Base-by-base conservation (phyloP, 176 grass and related monocot species). In the Miscanthus lutarioriparius region DNA sequence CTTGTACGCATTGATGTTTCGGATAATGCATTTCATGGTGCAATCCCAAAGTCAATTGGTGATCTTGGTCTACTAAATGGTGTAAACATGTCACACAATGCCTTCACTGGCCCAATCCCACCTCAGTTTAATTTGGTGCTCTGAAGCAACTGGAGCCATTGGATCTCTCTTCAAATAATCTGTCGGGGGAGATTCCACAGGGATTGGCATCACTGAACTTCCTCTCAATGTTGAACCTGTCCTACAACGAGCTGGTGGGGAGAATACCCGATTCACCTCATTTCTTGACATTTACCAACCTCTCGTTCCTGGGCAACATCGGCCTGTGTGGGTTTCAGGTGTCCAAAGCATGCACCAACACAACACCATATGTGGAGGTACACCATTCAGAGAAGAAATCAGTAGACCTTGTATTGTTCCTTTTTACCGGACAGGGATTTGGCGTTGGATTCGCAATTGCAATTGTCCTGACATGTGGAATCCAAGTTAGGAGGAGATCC, bases 51-150 rank as follows among this genome's bases (percentile, higher is more conserved):
- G 37, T 41, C 67, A 41, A 41, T 70, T 70, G 37, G 67, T 12
- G 20, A 41, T 7, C 37, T 70, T 41, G 20, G 1, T 41, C 10
- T 70, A 41, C 20, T 41, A 12, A 70, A 6, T n/a, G 67, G 67
- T 5, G 1, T 92, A 20, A 76, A 81, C 32, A 75, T 92, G 68
- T 92, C 91, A 22, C 6, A 49, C 26, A 93, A 93, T 45, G 38
- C 10, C 16, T 72, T 92, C 43, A 78, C 56, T 3, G 87, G 91
- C 2, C 22, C 70, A 43, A 68, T 93, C 19, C 91, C 91, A 45
- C 28, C 77, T 11, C 77, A 65, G 10, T 2, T 79, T 19, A 65
- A 6, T 2, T 79, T 19, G 23, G 38, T 47, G 25, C 13, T 11
- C 23, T 79, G 3, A 1, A 8, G 3, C 59, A 65, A 65, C 59